Evolutionary conservation across 768 basidiomycete species (phyloP), one percentile per base, ranked within the genome.

Genomic region (Mycena olivaceomarginata): DNA sequence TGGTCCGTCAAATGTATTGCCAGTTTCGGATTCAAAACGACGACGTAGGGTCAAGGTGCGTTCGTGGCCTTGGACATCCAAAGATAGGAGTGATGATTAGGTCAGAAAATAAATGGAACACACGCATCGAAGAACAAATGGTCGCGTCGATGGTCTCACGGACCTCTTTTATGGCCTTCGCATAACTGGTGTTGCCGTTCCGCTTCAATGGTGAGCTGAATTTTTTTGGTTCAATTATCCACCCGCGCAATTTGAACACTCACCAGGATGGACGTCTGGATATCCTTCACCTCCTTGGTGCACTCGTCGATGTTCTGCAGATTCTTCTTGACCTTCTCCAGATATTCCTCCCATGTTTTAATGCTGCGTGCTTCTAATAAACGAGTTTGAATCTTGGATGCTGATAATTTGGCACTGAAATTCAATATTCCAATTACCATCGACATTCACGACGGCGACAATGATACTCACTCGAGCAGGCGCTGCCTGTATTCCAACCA

Each of bases 231-330:
- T 43, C 15, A 70, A 45, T 16, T 37, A 40, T 67, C 37, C 20
- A 31, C 15, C 8, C 63, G 10, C 8, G n/a, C 31, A 11, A 18
- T 12, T 5, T 9, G 43, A 70, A 31, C 43, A 43, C 70, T 72
- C 16, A 73, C 72, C 65, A 73, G 48, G 16, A 22, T 39, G n/a
- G 25, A 20, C 2, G n/a, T 74, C 9, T 62, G 31, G 8, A 74
- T 74, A 10, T 67, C n/a, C n/a, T 59, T 22, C 13, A 74, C 66
- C 13, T 74, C 39, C 40, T 46, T 46, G 3, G 56, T 15, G 37
- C 72, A 74, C 57, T 74, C n/a, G 2, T 48, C 12, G 43, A 67
- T 74, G 45, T 39, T 51, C 45, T 67, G 15, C 65, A 48, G 9
- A 11, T 67, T 31, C 59, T 16, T 20, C n/a, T 25, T 31, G 31